Conservation (phyloP, 2,329 filamentous ascomycete genomes). For the Sclerotinia glacialis region DNA sequence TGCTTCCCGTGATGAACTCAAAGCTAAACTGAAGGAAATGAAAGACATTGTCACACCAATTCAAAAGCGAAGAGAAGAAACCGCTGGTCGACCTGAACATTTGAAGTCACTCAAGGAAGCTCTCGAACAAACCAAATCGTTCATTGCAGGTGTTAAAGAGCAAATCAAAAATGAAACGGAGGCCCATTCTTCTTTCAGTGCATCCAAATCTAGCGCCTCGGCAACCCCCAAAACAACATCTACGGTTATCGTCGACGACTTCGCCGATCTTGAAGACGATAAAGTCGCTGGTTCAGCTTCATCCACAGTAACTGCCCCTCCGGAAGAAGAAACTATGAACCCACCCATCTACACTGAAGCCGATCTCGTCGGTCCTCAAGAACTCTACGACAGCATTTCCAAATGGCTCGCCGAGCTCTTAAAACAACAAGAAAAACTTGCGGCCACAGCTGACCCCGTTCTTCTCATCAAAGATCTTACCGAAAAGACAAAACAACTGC, state of each 20-base stretch:
- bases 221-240: conserved; percentile 39
- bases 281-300: conserved; percentile 27
- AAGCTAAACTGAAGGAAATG: conserved; percentile 71
- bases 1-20: conserved; percentile 71
- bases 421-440: conserved; percentile 67
- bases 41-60: conserved; percentile 76
- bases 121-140: conserved; percentile 68
- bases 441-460: conserved; percentile 68
- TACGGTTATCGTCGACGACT: conserved; percentile 47
- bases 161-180: conserved; percentile 70
- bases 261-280: conserved; percentile 81
- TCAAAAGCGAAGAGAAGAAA: conserved; percentile 71
- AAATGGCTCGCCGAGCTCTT: conserved; percentile 75
- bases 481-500: conserved; percentile 66
- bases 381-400: conserved; percentile 58
- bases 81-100: conserved; percentile 65
- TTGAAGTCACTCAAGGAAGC: conserved; percentile 65
- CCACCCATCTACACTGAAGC: conserved; percentile 68
- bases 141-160: conserved; percentile 66
- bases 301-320: conserved; percentile 38
- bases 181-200: conserved; percentile 52
- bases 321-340: conserved; percentile 51
- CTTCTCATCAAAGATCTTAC: conserved; percentile 70
- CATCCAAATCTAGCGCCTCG: conserved; percentile 44
- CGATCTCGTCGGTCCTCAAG: conserved; percentile 66